A percentile compares a stretch with the other conserved stretches of the same genome.
phyloP scores from a whole-genome alignment of 2,329 filamentous ascomycete genomes.

The Hyphodiscus sp. region DNA sequence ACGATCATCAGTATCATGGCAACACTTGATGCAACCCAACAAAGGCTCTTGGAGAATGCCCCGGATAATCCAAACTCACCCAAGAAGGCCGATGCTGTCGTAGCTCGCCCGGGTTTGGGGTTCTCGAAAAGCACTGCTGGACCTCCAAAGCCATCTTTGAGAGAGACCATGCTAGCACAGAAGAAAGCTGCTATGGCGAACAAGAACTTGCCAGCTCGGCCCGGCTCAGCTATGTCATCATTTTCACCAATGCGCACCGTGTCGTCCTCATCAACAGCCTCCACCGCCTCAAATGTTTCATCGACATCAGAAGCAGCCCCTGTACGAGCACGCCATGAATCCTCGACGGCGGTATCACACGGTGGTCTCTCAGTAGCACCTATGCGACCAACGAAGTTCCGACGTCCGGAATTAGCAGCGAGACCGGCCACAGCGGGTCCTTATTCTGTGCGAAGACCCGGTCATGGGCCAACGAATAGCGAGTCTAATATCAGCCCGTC shows the following conservation, averaged over 20 bases:
- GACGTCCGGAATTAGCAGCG: constrained; percentile 46
- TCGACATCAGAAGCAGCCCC: constrained; percentile 31
- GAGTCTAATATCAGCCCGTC: constrained; percentile 27
- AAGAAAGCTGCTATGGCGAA: constrained; percentile 54
- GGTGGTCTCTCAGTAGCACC: constrained; percentile 58
- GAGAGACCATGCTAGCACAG: constrained; percentile 78
- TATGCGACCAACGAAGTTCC: constrained; percentile 50
- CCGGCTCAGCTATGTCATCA: constrained; percentile 58
- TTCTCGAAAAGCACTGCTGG: constrained; percentile 58
- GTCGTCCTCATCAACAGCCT: constrained; percentile 31
- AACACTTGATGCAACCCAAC: constrained; percentile 69
- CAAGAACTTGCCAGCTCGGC: constrained; percentile 48
- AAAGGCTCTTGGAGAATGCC: constrained; percentile 75
- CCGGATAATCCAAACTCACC: constrained; percentile 71
- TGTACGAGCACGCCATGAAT: constrained; percentile 38
- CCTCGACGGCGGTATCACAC: constrained; percentile 32
- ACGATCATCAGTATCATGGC: constrained; percentile 61
- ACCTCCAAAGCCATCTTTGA: constrained; percentile 57
- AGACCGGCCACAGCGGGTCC: constrained; percentile 60
- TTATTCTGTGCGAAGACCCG: constrained; percentile 49
- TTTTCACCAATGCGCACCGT: constrained; percentile 46
- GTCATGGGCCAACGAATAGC: constrained; percentile 24
- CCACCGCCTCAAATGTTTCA: constrained; percentile 22
- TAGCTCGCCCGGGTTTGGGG: constrained; percentile 49
- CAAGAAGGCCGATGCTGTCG: constrained; percentile 44